Base-by-base conservation (phyloP, 257 asterid species). In the Cordia subcordata region DNA sequence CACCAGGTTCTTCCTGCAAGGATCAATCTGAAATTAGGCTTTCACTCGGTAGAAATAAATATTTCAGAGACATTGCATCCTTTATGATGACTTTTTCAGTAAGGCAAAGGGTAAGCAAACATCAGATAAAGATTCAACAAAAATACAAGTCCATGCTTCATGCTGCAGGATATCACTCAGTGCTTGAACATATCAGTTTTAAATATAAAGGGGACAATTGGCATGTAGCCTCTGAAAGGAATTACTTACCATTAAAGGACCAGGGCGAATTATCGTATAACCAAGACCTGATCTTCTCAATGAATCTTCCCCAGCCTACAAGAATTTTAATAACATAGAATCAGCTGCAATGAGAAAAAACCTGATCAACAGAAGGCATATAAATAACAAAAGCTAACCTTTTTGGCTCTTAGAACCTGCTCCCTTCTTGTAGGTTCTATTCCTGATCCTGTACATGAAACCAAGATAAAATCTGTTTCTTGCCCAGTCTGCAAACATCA, bases 1-100 rank as follows among this genome's bases (percentile, higher is more conserved):
- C 96, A 47, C 98, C 98, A 0, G 98, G 98, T 77, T 91, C 98
- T 81, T 91, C 98, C 98, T 91, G 80, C 63, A 73, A 45, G 37
- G 53, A 64, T 13, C 49, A 57, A 39, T 52, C 8, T 8, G 39
- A 21, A 35, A 6, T 23, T 33, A 46, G 49, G 13, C 20, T 40
- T 39, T 13, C 19, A 27, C 51, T 27, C 39, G 13, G n/a, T 16
- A 47, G 68, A 45, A 49, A n/a, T 37, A 27, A 16, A 5, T 5
- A 42, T 14, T 42, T 42, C 47, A 1, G 35, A 27, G 35, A 27
- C 6, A 6, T 27, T 6, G 35, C 47, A 42, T 14, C 47, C 47
- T 42, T 8, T 27, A 27, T 27, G 6, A 27, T 27, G 6, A 42
- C 10, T 42, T 42, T 8, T 42, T 42, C 47, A 42, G 6, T 42